phyloP scores from a whole-genome alignment of 75 land plant species.

The Ceratopteris richardii region DNA sequence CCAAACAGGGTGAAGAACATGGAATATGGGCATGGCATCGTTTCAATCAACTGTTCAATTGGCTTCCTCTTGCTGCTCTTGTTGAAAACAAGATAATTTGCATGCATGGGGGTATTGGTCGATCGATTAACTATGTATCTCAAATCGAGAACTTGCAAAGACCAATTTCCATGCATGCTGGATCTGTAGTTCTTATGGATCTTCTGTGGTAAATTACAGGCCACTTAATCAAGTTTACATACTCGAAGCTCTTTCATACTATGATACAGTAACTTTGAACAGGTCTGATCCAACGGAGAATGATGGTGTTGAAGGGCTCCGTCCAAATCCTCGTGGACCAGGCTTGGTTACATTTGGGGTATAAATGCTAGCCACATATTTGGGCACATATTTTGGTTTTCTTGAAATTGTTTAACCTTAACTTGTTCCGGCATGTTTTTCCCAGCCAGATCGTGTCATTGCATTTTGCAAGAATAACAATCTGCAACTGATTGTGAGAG shows the following conservation, averaged over 20 bases:
- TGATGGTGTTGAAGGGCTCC: conserved; percentile 28
- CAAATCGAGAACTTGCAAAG: conserved; percentile 28
- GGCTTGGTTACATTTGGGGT: conserved; percentile 33
- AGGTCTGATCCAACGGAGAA: conserved; percentile 34
- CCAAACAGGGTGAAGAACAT: conserved; percentile 24
- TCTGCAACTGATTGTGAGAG: conserved; percentile 24
- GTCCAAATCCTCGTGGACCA: conserved; percentile 33
- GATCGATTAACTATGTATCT: conserved; percentile 21
- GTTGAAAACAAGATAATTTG: conserved; percentile 28
- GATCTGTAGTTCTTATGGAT: conserved; percentile 30
- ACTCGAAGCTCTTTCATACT: not conserved
- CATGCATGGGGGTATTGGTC: conserved; percentile 37
- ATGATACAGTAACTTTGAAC: not conserved
- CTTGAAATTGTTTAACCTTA: not conserved
- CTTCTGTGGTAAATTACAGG: conserved; percentile 18
- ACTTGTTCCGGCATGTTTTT: not conserved
- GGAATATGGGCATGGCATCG: conserved; percentile 35
- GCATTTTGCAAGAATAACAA: conserved; percentile 32
- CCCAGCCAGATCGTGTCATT: conserved; percentile 30
- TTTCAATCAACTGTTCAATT: conserved; percentile 23
- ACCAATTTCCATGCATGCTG: conserved; percentile 31
- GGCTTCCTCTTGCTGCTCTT: conserved; percentile 28
- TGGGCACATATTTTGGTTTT: not conserved
- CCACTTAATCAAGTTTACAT: not conserved
- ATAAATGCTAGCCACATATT: not conserved